A percentile compares a stretch with the other conserved stretches of the same genome.
These are phyloP conservation scores for Marasmius oreades DNA, from an alignment of 1,284 basidiomycete genomes.

Conservation along the genomic window DNA sequence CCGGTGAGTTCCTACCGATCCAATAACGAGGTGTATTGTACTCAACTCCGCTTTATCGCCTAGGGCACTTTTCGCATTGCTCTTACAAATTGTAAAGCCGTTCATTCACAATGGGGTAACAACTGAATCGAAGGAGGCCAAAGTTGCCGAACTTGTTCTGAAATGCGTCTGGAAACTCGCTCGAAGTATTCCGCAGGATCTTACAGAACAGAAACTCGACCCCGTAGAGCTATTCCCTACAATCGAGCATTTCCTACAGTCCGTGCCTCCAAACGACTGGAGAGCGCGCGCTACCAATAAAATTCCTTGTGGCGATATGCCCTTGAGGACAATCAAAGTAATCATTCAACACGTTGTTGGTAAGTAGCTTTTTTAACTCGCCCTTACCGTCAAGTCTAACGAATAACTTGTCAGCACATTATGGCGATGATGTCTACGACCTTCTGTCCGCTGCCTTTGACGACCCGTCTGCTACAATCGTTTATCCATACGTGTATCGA, in stretches of 20 bases:
- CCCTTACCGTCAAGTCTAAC: slow-evolving; percentile 2
- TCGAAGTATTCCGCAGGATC: slow-evolving; percentile 88
- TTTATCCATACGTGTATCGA: slow-evolving; percentile 83
- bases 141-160: slow-evolving; percentile 93
- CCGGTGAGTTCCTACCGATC: slow-evolving; percentile 53
- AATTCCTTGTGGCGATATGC: slow-evolving; percentile 95
- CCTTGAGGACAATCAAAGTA: slow-evolving; percentile 94
- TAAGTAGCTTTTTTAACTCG: slow-evolving; percentile 40
- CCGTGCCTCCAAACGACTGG: slow-evolving; percentile 95
- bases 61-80: slow-evolving; percentile 72
- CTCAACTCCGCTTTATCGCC: slow-evolving; percentile 9
- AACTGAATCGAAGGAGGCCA: slow-evolving; percentile 75
- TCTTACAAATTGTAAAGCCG: slow-evolving; percentile 85
- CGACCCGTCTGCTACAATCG: slow-evolving; percentile 79
- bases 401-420: slow-evolving; percentile 63
- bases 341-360: slow-evolving; percentile 95
- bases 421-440: slow-evolving; percentile 79
- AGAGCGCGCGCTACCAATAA: slow-evolving; percentile 85
- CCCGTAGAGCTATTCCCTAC: slow-evolving; percentile 90
- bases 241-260: slow-evolving; percentile 92
- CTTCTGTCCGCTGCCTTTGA: slow-evolving; percentile 74
- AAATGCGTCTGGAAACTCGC: slow-evolving; percentile 99
- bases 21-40: slow-evolving; percentile 9
- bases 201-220: slow-evolving; percentile 78
- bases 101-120: slow-evolving; percentile 71